Base-by-base conservation (phyloP, 1,284 basidiomycete genomes). In the Ustilago sp. region DNA sequence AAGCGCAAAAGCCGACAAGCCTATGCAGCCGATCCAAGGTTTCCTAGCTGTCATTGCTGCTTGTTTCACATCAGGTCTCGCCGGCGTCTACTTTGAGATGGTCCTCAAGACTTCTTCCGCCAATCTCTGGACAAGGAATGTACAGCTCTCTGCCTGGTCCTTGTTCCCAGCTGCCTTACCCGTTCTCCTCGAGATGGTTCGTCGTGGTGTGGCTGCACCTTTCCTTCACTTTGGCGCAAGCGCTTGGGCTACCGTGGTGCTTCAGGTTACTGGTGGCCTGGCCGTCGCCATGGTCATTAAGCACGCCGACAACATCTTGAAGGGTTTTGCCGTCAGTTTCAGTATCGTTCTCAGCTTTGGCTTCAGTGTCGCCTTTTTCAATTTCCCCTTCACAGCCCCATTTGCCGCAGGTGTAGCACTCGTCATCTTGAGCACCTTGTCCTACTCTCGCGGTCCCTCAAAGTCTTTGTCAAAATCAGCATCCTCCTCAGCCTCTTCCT, bases 81-180 rank as follows among this genome's bases (percentile, higher is more conserved):
- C 96, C 0, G 95, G 96, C 13, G 96, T 98, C 34, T 98, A 98
- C 88, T 98, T 98, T 82, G 96, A 98, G 88, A 95, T 95, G 92
- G 94, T 98, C 23, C 89, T 98, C 83, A 98, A 98, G 88, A 92
- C 87, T 3, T 93, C 93, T 11, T 91, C 91, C 78, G 90, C 91
- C 19, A 94, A 97, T 87, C 90, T 98, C 8, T 98, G 95, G 95
- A 92, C 96, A 63, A 92, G 96, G 80, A 99, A 98, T 87, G 93
- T 97, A 58, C 96, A 98, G 86, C 90, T 99, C 13, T 97, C 94
- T 31, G 89, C 94, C 67, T 98, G 98, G 88, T 96, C 94, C 32
- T 89, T 99, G 52, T 88, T 95, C 52, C 96, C 96, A 2, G 95
- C 95, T 4, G 87, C 96, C 50, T 88, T 93, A 7, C 94, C 96